Conservation (phyloP, 768 basidiomycete genomes). For the Naganishia vaughanmartiniae region DNA sequence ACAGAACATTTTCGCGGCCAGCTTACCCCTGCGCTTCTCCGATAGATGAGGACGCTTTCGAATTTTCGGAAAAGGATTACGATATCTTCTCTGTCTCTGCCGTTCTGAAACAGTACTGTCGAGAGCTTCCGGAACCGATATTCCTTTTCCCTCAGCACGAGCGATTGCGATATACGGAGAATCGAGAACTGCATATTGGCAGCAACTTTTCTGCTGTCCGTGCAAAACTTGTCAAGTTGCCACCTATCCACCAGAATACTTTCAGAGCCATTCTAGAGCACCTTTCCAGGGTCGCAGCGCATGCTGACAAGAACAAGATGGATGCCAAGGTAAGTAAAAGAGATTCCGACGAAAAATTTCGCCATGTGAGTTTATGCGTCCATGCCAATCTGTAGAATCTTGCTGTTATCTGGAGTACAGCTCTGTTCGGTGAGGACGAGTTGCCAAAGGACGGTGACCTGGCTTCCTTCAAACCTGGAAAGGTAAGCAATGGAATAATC, state of each 20-base stretch:
- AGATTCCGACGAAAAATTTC: not conserved
- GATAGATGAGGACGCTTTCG: constrained; percentile 67
- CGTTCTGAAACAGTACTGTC: constrained; percentile 73
- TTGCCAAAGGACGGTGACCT: constrained; percentile 74
- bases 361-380: not conserved
- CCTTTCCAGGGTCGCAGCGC: constrained; percentile 67
- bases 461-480: constrained; percentile 68
- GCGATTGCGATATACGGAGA: constrained; percentile 74
- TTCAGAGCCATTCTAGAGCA: constrained; percentile 79
- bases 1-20: not conserved
- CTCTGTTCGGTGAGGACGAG: constrained; percentile 89
- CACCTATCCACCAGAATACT: constrained; percentile 78
- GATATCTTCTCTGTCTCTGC: constrained; percentile 82
- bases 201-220: constrained; percentile 74
- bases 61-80: constrained; percentile 65
- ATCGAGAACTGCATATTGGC: constrained; percentile 67
- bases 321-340: constrained; percentile 59
- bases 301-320: constrained; percentile 82
- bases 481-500: constrained; percentile 57
- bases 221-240: constrained; percentile 80
- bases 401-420: constrained; percentile 82
- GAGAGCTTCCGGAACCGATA: constrained; percentile 84
- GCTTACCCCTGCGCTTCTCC: not conserved
- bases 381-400: constrained; percentile 60
- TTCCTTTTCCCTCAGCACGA: constrained; percentile 78